phyloP scores from a whole-genome alignment of 805 yeast species.

The Kregervanrija fluxuum region DNA sequence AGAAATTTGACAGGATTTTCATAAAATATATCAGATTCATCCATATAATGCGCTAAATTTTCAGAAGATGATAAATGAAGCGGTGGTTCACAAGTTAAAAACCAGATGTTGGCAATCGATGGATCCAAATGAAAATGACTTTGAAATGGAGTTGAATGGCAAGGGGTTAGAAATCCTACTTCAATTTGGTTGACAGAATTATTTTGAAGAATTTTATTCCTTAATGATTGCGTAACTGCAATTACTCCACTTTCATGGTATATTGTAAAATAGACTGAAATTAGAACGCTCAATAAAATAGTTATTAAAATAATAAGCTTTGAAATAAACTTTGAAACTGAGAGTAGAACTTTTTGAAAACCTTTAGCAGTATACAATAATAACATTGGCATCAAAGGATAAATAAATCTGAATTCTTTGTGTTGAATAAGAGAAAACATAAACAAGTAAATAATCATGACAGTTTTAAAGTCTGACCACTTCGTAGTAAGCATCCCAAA shows the following conservation, averaged over 20 bases:
- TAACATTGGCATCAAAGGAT: slow-evolving; percentile 74
- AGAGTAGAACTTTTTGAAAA: slow-evolving; percentile 9
- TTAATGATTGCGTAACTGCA: slow-evolving; percentile 50
- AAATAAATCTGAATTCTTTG: slow-evolving; percentile 87
- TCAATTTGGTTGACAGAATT: slow-evolving; percentile 32
- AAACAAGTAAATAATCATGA: slow-evolving; percentile 34
- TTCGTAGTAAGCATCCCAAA: slow-evolving; percentile 28
- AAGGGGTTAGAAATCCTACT: slow-evolving; percentile 85
- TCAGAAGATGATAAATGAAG: slow-evolving; percentile 29
- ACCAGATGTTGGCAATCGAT: slow-evolving; percentile 50
- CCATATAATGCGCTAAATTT: slow-evolving; percentile 49
- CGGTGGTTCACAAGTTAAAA: slow-evolving; percentile 91
- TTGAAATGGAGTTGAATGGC: slow-evolving; percentile 97
- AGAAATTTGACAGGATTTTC: slow-evolving; percentile 56
- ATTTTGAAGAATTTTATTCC: slow-evolving; percentile 19
- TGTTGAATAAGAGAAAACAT: slow-evolving; percentile 66
- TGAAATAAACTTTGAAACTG: slow-evolving; percentile 1
- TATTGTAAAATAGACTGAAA: slow-evolving; percentile 38
- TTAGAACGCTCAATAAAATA: slow-evolving; percentile 8
- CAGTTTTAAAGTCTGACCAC: slow-evolving; percentile 19
- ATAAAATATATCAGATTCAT: slow-evolving; percentile 83
- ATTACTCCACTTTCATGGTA: slow-evolving; percentile 85
- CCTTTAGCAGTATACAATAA: slow-evolving; percentile 44
- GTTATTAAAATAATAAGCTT: slow-evolving; percentile 7
- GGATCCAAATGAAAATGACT: slow-evolving; percentile 61